phyloP scores from a whole-genome alignment of 2,329 filamentous ascomycete genomes.

The Cryphonectria naterciae region DNA sequence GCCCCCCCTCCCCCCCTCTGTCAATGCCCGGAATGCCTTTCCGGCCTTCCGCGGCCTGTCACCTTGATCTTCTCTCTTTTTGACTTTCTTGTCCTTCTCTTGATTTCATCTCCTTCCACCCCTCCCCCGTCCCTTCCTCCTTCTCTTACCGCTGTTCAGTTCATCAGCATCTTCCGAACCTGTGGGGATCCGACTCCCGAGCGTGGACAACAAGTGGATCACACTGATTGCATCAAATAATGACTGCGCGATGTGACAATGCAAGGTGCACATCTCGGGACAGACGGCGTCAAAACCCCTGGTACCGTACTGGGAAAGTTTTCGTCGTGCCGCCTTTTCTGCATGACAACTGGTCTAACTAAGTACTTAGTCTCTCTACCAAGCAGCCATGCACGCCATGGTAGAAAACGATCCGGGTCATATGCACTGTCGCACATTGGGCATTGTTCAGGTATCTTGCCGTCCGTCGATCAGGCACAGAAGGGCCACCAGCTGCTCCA shows the following conservation, averaged over 20 bases:
- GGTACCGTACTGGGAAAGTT: background rate
- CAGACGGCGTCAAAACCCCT: background rate
- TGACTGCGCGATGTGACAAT: background rate
- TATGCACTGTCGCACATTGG: background rate
- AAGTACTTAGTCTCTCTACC: background rate
- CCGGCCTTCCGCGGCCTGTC: constrained; percentile 24
- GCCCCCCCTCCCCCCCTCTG: background rate
- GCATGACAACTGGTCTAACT: background rate
- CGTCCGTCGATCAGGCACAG: constrained; percentile 12
- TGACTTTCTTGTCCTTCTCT: background rate
- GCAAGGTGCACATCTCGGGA: background rate
- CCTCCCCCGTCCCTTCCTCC: background rate
- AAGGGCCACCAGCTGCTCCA: constrained; percentile 2
- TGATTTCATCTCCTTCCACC: background rate
- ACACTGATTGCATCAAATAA: background rate
- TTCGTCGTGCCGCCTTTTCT: background rate
- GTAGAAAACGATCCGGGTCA: background rate
- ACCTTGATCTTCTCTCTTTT: background rate
- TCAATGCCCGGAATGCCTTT: constrained; percentile 20
- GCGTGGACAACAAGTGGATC: background rate
- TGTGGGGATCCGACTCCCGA: constrained; percentile 2
- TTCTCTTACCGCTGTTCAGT: background rate
- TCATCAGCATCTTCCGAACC: background rate
- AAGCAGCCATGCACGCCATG: background rate
- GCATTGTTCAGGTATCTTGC: background rate